Base-by-base conservation (phyloP, 2,329 filamentous ascomycete genomes). In the Ciborinia camelliae region DNA sequence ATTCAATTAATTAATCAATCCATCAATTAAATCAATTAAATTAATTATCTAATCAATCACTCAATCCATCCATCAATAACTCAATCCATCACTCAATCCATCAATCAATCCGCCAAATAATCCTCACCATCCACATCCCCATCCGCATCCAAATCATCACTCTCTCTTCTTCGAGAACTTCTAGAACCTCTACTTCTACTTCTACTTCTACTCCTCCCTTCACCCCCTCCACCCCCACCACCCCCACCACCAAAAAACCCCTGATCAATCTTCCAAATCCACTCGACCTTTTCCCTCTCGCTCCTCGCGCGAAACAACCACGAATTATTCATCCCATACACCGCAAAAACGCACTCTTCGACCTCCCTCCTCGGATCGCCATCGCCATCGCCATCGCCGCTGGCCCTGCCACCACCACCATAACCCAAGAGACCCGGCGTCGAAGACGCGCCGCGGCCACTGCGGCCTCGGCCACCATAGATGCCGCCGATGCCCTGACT, bases 251-350 rank as follows among this genome's bases (percentile, higher is more conserved):
- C 67, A 8, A 76, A 75, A 69, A 75, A 76, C 41, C 71, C 73
- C 80, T 97, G 90, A 77, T 99, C 95, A 71, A 99, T 92, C 73
- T 90, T 89, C 77, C 96, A 85, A 71, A 99, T 97, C 95, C 95
- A 99, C 76, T 98, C 95, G 71, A 93, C 89, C 81, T 97, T 97
- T 77, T 97, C 93, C 57, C 88, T 84, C 79, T 97, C 94, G 72
- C 87, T 94, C 65, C 92, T 84, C 30, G 92, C 91, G 18, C 92
- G 91, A 76, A 99, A 98, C 48, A 99, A 82, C 85, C 93, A 99
- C 39, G 93, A 97, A 77, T 97, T 97, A 76, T 95, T 90, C 66
- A 90, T 91, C 50, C 91, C 94, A 75, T 98, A 99, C 59, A 99
- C 86, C 15, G 95, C 95, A 82, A 97, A 99, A 48, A 98, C 90